A percentile compares a stretch with the other conserved stretches of the same genome.
Evolutionary conservation across 2,329 filamentous ascomycete genomes (phyloP).

Genomic region (Verticillium alfalfae): DNA sequence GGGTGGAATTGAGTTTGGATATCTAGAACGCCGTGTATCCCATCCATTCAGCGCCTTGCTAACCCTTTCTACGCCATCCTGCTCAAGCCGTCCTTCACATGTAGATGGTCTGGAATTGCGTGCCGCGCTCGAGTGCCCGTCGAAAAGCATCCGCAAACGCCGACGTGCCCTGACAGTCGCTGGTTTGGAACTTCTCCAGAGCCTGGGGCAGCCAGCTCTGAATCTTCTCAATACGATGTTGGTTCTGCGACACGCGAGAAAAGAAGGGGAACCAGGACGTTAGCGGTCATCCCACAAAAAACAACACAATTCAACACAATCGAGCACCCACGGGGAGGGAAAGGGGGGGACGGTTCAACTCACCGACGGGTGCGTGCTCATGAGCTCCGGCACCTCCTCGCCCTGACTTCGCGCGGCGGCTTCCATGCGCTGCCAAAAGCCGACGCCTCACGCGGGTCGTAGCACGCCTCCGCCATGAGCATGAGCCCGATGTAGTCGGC

Average conservation of each 20-base stretch:
- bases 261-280: slow-evolving; percentile 8
- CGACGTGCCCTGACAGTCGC: slow-evolving; percentile 47
- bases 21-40: neutral
- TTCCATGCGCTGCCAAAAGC: slow-evolving; percentile 66
- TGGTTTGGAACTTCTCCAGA: slow-evolving; percentile 44
- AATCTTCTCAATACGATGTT: slow-evolving; percentile 61
- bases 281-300: neutral
- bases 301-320: neutral
- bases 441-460: slow-evolving; percentile 60
- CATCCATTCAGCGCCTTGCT: neutral
- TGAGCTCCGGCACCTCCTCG: slow-evolving; percentile 58
- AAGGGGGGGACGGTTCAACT: too few relatives aligned
- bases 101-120: neutral
- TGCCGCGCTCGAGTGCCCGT: slow-evolving; percentile 34
- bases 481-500: slow-evolving; percentile 77
- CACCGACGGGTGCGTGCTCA: slow-evolving; percentile 72
- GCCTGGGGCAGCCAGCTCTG: slow-evolving; percentile 56
- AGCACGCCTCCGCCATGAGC: slow-evolving; percentile 80
- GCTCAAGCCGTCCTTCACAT: neutral
- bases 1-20: neutral
- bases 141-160: slow-evolving; percentile 49
- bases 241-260: slow-evolving; percentile 33
- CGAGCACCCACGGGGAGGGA: neutral
- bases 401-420: slow-evolving; percentile 31
- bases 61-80: neutral